Percentiles rank a stretch among this genome's conserved stretches.
phyloP scores from a whole-genome alignment of 768 basidiomycete genomes.

The Hydnomerulius pinastri region DNA sequence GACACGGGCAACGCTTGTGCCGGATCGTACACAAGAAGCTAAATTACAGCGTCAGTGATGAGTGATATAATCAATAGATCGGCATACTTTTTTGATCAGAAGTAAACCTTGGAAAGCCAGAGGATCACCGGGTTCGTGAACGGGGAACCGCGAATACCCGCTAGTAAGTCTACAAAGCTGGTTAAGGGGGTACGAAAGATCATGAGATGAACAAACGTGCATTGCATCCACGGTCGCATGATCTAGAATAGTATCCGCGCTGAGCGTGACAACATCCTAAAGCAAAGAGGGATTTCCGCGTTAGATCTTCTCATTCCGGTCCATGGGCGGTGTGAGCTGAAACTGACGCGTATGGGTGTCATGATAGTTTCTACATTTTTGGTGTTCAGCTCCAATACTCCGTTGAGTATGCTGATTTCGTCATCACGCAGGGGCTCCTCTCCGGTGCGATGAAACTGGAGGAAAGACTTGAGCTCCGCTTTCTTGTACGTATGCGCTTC shows the following conservation, averaged over 20 bases:
- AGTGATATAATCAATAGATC: slow-evolving; percentile 5
- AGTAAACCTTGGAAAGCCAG: slow-evolving; percentile 79
- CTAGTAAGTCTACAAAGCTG: slow-evolving; percentile 53
- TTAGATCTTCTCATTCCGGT: too few species aligned
- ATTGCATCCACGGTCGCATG: slow-evolving; percentile 75
- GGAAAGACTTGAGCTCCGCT: slow-evolving; percentile 75
- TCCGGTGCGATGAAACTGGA: slow-evolving; percentile 77
- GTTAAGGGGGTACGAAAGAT: slow-evolving; percentile 6
- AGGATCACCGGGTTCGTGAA: slow-evolving; percentile 73
- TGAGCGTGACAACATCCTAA: slow-evolving; percentile 82
- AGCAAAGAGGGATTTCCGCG: not conserved
- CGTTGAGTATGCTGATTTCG: slow-evolving; percentile 79
- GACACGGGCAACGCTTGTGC: slow-evolving; percentile 74
- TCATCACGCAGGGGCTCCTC: slow-evolving; percentile 78
- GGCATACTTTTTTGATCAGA: slow-evolving; percentile 75
- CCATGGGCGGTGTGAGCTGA: too few species aligned
- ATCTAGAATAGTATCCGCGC: slow-evolving; percentile 77
- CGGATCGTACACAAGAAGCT: slow-evolving; percentile 91
- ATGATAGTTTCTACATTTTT: slow-evolving; percentile 79
- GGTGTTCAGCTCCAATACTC: slow-evolving; percentile 74
- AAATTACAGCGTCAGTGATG: slow-evolving; percentile 7
- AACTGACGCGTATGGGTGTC: slow-evolving; percentile 69
- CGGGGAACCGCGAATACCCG: slow-evolving; percentile 91
- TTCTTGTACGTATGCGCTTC: slow-evolving; percentile 81
- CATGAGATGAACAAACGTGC: slow-evolving; percentile 41